These are phyloP conservation scores for Uronychia binucleata DNA, from an alignment of 73 alveolate genomes.

Conservation along the genomic window DNA sequence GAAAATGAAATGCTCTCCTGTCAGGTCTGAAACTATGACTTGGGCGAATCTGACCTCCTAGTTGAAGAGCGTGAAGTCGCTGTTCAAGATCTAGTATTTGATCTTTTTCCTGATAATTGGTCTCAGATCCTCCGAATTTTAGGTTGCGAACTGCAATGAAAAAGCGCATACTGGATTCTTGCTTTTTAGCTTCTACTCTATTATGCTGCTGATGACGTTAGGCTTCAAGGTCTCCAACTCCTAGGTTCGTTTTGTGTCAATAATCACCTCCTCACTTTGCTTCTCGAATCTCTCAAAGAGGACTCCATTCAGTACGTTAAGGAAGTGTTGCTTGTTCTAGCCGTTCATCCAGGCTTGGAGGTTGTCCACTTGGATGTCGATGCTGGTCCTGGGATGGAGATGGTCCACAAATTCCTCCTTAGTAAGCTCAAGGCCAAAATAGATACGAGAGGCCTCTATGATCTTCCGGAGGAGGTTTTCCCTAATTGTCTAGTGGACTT, in stretches of 20 bases:
- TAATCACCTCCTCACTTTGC: slow-evolving; percentile 20
- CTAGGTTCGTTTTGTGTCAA: slow-evolving; percentile 27
- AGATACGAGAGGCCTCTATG: slow-evolving; percentile 22
- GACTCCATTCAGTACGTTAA: slow-evolving; percentile 39
- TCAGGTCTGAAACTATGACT: slow-evolving; percentile 24
- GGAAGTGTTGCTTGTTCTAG: slow-evolving; percentile 52
- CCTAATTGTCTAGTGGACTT: slow-evolving; percentile 7
- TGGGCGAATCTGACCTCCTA: slow-evolving; percentile 15
- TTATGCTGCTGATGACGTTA: slow-evolving; percentile 23
- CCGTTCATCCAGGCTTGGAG: slow-evolving; percentile 51
- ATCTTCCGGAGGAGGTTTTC: slow-evolving; percentile 56
- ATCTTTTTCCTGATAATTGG: slow-evolving; percentile 25
- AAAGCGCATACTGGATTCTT: background rate
- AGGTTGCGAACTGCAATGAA: background rate
- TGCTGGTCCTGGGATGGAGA: slow-evolving; percentile 33
- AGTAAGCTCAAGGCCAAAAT: slow-evolving; percentile 32
- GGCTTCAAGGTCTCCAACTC: slow-evolving; percentile 18
- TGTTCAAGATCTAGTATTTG: background rate
- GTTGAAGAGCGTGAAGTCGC: slow-evolving; percentile 14
- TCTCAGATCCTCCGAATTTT: background rate
- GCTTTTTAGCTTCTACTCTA: slow-evolving; percentile 26
- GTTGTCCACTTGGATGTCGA: slow-evolving; percentile 42
- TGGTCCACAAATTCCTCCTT: slow-evolving; percentile 38
- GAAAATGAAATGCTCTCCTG: slow-evolving; percentile 37
- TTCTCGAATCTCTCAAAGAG: slow-evolving; percentile 55